Evolutionary conservation across 2,329 filamentous ascomycete species (phyloP).

Genomic region (Pezizomycotina sp.): DNA sequence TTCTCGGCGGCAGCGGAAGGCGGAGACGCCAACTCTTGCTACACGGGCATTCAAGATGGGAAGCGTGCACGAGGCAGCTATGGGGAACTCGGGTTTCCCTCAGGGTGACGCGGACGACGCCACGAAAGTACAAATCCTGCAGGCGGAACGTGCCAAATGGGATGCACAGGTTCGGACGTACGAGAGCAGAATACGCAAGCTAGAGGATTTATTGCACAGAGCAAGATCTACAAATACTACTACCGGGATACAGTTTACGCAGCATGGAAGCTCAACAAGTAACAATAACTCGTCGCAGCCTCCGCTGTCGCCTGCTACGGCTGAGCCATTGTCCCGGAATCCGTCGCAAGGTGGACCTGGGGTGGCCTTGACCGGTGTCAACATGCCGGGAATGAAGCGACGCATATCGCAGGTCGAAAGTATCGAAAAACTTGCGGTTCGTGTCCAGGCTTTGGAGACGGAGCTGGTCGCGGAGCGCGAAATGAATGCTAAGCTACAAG

Average conservation of each 20-base stretch:
- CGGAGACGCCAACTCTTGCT: constrained; percentile 27
- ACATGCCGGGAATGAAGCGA: constrained; percentile 33
- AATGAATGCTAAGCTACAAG: constrained; percentile 47
- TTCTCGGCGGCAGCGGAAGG: constrained; percentile 42
- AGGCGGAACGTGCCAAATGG: constrained; percentile 61
- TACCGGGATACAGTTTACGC: constrained; percentile 28
- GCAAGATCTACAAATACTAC: constrained; percentile 44
- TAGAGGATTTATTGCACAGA: constrained; percentile 83
- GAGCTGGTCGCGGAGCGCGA: constrained; percentile 63
- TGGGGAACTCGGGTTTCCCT: constrained; percentile 75
- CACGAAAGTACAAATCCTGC: constrained; percentile 49
- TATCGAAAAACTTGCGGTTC: constrained; percentile 43
- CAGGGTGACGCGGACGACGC: constrained; percentile 59
- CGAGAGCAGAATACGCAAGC: constrained; percentile 71
- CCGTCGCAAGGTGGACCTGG: constrained; percentile 35
- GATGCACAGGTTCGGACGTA: constrained; percentile 64
- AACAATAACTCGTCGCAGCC: constrained; percentile 38
- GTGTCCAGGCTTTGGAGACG: constrained; percentile 53
- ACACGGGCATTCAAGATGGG: constrained; percentile 63
- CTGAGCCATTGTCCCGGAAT: constrained; percentile 34
- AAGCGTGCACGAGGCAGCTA: constrained; percentile 75
- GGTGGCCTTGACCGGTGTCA: too few relatives aligned
- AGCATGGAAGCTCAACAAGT: constrained; percentile 32
- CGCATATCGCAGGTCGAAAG: constrained; percentile 27
- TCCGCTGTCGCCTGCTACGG: constrained; percentile 31